Conservation (phyloP, 2,329 filamentous ascomycete species). For the Botrytis deweyae region DNA sequence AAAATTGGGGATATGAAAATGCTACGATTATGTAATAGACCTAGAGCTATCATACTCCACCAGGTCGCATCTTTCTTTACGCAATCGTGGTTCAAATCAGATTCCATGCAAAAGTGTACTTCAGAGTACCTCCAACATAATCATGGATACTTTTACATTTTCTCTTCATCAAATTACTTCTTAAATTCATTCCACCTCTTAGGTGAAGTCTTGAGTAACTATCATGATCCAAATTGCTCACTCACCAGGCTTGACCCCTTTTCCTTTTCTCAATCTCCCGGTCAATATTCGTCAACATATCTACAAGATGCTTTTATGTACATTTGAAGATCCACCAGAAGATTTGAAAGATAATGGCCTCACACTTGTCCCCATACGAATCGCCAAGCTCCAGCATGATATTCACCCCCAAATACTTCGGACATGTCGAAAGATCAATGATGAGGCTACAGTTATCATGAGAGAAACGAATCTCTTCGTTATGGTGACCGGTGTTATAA, state of each 20-base stretch:
- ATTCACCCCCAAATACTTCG: conserved; percentile 5
- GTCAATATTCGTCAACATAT: background rate
- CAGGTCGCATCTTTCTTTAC: background rate
- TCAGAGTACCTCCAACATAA: background rate
- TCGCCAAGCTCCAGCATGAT: background rate
- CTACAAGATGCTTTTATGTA: conserved; percentile 2
- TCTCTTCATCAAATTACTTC: background rate
- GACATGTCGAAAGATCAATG: conserved; percentile 5
- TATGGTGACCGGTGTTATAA: background rate
- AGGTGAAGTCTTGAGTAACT: background rate
- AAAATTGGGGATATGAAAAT: no score
- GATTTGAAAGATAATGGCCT: background rate
- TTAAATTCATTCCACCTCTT: background rate
- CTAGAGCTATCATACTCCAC: background rate
- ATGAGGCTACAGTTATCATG: background rate
- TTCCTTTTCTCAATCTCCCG: background rate
- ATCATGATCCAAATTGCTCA: background rate
- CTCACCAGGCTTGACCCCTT: background rate
- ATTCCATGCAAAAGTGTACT: background rate
- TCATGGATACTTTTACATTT: background rate
- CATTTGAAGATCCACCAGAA: background rate
- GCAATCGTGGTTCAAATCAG: background rate
- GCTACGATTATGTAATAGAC: background rate
- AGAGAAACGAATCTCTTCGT: background rate
- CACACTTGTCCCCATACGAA: background rate